Conservation (phyloP, 345 rosid species). For the Syzygium grande region DNA sequence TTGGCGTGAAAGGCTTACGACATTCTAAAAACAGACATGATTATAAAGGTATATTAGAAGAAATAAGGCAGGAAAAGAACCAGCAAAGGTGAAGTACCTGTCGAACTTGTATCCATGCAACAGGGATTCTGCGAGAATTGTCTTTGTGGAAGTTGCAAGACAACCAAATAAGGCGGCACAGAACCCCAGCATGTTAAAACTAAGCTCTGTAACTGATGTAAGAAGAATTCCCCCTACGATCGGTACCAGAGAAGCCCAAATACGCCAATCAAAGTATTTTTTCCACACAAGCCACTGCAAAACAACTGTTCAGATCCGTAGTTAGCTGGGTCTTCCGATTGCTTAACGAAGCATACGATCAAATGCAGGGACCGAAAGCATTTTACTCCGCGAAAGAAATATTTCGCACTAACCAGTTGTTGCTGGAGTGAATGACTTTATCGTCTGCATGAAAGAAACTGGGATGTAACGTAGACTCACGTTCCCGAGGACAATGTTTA, state of each 20-base stretch:
- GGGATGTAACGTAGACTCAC: slow-evolving; percentile 95
- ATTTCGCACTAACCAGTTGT: slow-evolving; percentile 66
- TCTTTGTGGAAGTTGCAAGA: slow-evolving; percentile 99
- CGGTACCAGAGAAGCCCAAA: slow-evolving; percentile 93
- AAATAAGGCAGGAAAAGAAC: background rate
- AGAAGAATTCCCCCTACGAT: slow-evolving; percentile 98
- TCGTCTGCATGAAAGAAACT: slow-evolving; percentile 99
- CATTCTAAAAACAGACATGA: background rate
- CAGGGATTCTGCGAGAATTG: slow-evolving; percentile 95
- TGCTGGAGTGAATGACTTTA: slow-evolving; percentile 98
- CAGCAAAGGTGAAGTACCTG: slow-evolving; percentile 39
- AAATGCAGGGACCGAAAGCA: background rate
- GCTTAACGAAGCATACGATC: background rate
- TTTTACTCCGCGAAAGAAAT: background rate
- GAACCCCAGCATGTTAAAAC: slow-evolving; percentile 93
- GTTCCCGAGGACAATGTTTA: slow-evolving; percentile 94
- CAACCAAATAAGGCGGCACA: slow-evolving; percentile 98
- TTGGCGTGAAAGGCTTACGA: background rate
- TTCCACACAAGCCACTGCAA: slow-evolving; percentile 98
- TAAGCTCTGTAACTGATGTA: slow-evolving; percentile 90
- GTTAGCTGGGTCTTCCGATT: slow-evolving; percentile 9
- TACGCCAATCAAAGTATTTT: slow-evolving; percentile 94
- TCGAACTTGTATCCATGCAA: slow-evolving; percentile 98
- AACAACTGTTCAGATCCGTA: slow-evolving; percentile 50
- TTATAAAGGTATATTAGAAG: background rate